phyloP scores from a whole-genome alignment of 495 filamentous ascomycete genomes.

The Elaphomyces granulatus region DNA sequence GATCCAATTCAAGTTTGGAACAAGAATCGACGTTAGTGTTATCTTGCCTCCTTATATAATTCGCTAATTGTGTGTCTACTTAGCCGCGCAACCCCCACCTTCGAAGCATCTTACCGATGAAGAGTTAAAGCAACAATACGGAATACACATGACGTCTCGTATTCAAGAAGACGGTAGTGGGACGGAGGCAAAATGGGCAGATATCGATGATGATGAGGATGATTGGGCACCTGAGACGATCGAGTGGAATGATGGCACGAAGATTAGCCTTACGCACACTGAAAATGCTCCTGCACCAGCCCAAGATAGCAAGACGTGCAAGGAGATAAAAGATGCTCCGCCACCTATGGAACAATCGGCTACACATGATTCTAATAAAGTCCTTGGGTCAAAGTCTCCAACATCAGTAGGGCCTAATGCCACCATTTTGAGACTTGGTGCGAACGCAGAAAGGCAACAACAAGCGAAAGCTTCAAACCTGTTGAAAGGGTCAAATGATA shows the following conservation, averaged over 20 bases:
- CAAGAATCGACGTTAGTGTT: conserved; percentile 77
- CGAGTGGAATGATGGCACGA: conserved; percentile 95
- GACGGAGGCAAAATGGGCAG: conserved; percentile 89
- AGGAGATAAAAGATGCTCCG: conserved; percentile 4
- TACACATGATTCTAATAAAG: conserved; percentile 19
- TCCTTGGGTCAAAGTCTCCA: conserved; percentile 29
- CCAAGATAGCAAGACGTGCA: conserved; percentile 4
- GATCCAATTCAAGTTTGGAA: conserved; percentile 86
- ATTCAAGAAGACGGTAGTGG: conserved; percentile 69
- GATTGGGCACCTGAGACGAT: conserved; percentile 96
- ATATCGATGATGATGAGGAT: conserved; percentile 97
- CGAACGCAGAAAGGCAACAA: conserved; percentile 28
- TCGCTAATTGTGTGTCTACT: conserved; percentile 16
- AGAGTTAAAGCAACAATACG: conserved; percentile 87
- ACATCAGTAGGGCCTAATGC: conserved; percentile 38
- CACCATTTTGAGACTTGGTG: conserved; percentile 38
- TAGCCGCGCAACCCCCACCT: conserved; percentile 63
- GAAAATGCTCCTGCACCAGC: conserved; percentile 32
- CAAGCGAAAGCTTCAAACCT: conserved; percentile 42
- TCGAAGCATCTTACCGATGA: conserved; percentile 94
- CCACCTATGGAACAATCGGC: conserved; percentile 10
- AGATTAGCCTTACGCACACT: conserved; percentile 60
- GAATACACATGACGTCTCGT: conserved; percentile 89
- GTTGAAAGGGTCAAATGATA: conserved; percentile 54
- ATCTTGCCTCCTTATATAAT: not conserved